Base-by-base conservation (phyloP, 2,329 filamentous ascomycete species). In the Bipolaris gigantea region DNA sequence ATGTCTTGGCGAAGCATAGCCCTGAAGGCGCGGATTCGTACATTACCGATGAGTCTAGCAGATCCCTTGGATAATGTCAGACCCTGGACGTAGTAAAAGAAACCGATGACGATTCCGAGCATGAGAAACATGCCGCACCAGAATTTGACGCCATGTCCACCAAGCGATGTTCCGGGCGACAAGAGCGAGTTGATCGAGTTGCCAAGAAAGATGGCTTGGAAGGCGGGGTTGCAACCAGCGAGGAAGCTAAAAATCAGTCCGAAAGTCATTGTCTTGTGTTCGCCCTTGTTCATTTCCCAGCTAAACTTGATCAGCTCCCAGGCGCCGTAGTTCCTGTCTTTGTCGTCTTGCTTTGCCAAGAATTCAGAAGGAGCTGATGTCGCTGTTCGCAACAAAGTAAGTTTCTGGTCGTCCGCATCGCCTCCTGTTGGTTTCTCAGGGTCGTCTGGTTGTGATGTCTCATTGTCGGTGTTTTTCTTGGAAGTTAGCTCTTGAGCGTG, bases 1-100 rank as follows among this genome's bases (percentile, higher is more conserved):
- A 97, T 93, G 56, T 97, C 94, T 27, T 73, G 71, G 56, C 93
- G 89, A 48, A 97, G 85, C 80, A 97, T 93, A 30, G 88, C 83
- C 30, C 90, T 83, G 79, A 99, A 97, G 5, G 92, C 89, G 49
- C 81, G 81, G 73, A 94, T 86, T 64, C 94, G 85, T 1, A 93
- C 90, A 18, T 91, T 86, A 70, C 90, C 89, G 50, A 97, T 84
- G 21, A 97, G 83, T 36, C 86, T 83, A 33, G 71, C 68, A 13
- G 69, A 72, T 23, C 68, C 68, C 48, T 56, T 65, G 16, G 91
- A 92, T 64, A 97, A 92, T 2, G 67, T 67, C 33, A 67, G 49
- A 11, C 70, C 70, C 39, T 73, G 69, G 3, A 57, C 47, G 41
- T 66, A 68, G 57, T 72, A 66, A 48, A 67, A 67, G 4, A 48